Evolutionary conservation across 2,329 filamentous ascomycete species (phyloP), one percentile per base, ranked within the genome.

Genomic region (Ascochyta clinopodiicola): DNA sequence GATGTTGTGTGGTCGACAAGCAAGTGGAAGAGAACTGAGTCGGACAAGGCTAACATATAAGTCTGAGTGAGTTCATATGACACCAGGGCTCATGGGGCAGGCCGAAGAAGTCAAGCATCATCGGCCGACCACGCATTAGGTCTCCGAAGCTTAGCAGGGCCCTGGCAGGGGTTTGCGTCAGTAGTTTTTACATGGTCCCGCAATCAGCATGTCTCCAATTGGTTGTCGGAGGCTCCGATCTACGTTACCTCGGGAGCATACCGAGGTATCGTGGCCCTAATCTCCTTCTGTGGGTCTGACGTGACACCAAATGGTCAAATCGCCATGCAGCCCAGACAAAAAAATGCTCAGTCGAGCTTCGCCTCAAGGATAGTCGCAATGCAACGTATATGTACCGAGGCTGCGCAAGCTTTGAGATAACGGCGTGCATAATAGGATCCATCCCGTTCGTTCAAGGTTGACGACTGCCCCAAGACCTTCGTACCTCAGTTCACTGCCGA

Each of bases 181-280:
- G 39, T 40, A 32, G 22, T 27, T 49, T 57, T 44, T 49, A 52
- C 54, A 49, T 34, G 10, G 25, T 32, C 27, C 54, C 46, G 29
- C 56, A 50, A 39, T 42, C 17, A 13, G 2, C 3, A n/a, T 9
- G 1, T 24, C 29, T 50, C 51, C 43, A 37, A 58, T 55, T 58
- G 56, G 56, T 22, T 40, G 32, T 29, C 10, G n/a, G 31, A 25
- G 32, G 31, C n/a, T 31, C 45, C 35, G 44, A 53, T 42, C 44
- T 12, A 15, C 31, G n/a, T 17, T 36, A 47, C 45, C 36, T 51
- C 56, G 56, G 55, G 22, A 54, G 19, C 21, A 48, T 55, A 10
- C 56, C 56, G 51, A 58, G 56, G 51, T 50, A 44, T 44, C n/a
- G 19, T 17, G 44, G 35, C 44, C 24, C 51, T 44, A 55, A 54